Evolutionary conservation across 139 green algal species (phyloP).

Genomic region (Micractinium conductrix): DNA sequence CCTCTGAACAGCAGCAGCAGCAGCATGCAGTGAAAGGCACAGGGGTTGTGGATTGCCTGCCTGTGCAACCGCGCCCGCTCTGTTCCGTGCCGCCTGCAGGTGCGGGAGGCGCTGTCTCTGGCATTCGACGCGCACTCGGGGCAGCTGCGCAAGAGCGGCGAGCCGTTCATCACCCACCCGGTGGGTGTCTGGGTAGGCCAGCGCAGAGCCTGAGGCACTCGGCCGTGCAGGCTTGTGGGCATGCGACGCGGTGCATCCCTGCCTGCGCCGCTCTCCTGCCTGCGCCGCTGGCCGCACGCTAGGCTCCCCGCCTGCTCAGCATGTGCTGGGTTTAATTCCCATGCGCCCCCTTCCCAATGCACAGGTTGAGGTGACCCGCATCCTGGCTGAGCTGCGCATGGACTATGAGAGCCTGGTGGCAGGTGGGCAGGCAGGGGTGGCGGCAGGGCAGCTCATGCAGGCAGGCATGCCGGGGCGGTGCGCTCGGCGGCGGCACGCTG

Average conservation of each 20-base stretch:
- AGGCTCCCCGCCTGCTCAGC: no score
- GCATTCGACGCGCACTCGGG: conserved; percentile 79
- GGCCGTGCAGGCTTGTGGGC: no score
- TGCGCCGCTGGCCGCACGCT: no score
- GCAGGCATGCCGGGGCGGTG: neutral
- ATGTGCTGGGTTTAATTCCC: no score
- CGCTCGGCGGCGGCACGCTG: neutral
- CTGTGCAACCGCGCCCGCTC: neutral
- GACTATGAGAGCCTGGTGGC: conserved; percentile 78
- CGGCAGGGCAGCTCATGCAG: no score
- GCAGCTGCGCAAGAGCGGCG: conserved; percentile 84
- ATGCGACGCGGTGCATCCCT: no score
- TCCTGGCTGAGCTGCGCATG: conserved; percentile 79
- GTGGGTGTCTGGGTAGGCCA: no score
- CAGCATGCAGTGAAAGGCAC: neutral
- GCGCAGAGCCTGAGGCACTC: no score
- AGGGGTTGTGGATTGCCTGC: no score
- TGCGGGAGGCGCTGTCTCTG: conserved; percentile 69
- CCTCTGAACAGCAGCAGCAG: no score
- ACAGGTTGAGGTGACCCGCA: conserved; percentile 86
- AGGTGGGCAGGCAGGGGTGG: conserved; percentile 7
- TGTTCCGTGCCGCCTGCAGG: neutral
- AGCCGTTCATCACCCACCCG: conserved; percentile 93
- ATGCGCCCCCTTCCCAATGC: no score
- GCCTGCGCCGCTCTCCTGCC: no score